Percentiles rank a stretch among this genome's conserved stretches.
Evolutionary conservation across 176 grass and related monocot species (phyloP).

Genomic region (Aegilops umbellulata): DNA sequence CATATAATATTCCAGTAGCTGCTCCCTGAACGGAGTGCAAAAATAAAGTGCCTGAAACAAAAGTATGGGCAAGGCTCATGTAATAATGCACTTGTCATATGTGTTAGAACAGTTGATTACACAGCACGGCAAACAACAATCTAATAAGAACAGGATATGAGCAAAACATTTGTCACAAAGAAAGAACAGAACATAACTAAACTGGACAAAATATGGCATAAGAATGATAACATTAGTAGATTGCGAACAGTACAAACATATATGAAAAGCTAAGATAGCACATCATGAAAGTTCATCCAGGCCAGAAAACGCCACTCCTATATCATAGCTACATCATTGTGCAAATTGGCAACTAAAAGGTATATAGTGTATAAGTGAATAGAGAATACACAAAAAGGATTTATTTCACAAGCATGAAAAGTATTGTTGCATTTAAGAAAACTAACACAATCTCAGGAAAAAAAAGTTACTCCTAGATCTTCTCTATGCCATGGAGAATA

Average conservation of each 20-base stretch:
- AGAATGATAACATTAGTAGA: background rate
- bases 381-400: background rate
- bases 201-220: background rate
- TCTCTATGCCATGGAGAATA: conserved; percentile 8
- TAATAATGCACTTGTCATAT: conserved; percentile 6
- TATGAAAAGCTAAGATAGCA: background rate
- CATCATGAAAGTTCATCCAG: background rate
- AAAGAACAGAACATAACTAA: background rate
- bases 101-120: background rate
- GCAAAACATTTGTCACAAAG: background rate
- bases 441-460: background rate
- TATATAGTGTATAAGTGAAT: background rate
- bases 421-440: background rate
- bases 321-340: background rate
- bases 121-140: background rate
- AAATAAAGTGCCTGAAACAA: conserved; percentile 91
- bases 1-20: conserved; percentile 77
- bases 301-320: background rate
- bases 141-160: background rate
- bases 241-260: background rate
- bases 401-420: background rate
- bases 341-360: background rate
- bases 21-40: conserved; percentile 88
- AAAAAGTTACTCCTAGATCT: background rate
- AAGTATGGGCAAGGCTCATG: conserved; percentile 32